A percentile compares a stretch with the other conserved stretches of the same genome.
phyloP scores from a whole-genome alignment of 768 basidiomycete genomes.

The Suillus alpinus region DNA sequence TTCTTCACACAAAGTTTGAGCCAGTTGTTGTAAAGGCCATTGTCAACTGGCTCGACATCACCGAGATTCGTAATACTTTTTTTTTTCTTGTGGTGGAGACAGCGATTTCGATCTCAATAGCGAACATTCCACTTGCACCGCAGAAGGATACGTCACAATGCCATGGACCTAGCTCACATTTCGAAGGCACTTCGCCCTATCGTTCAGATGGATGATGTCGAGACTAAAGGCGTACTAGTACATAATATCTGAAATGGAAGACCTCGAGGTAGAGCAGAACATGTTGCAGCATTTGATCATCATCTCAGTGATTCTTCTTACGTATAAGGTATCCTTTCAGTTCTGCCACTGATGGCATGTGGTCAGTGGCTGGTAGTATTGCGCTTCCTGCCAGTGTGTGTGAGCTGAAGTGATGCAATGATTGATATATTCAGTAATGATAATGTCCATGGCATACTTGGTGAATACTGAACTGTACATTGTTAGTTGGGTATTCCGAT shows the following conservation, averaged over 20 bases:
- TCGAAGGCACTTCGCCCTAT: neutral
- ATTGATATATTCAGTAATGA: neutral
- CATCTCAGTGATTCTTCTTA: neutral
- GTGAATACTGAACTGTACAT: slow-evolving; percentile 33
- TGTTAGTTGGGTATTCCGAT: slow-evolving; percentile 11
- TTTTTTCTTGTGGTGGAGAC: no score
- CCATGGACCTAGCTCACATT: neutral
- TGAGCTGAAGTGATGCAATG: neutral
- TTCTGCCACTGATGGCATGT: neutral
- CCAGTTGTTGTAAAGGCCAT: no score
- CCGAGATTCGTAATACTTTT: no score
- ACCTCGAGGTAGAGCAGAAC: neutral
- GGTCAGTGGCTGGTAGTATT: neutral
- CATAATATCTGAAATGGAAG: neutral
- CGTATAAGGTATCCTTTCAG: neutral
- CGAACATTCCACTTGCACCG: no score
- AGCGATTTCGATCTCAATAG: no score
- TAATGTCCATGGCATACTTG: slow-evolving; percentile 5
- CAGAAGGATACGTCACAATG: neutral
- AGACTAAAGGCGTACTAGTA: neutral
- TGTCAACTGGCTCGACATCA: no score
- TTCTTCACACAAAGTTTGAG: no score
- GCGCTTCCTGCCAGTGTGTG: neutral
- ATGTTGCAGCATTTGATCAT: neutral
- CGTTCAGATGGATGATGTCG: neutral